These are phyloP conservation scores for Aspergillus puulaauensis DNA, from an alignment of 2,329 filamentous ascomycete genomes.

Conservation along the genomic window DNA sequence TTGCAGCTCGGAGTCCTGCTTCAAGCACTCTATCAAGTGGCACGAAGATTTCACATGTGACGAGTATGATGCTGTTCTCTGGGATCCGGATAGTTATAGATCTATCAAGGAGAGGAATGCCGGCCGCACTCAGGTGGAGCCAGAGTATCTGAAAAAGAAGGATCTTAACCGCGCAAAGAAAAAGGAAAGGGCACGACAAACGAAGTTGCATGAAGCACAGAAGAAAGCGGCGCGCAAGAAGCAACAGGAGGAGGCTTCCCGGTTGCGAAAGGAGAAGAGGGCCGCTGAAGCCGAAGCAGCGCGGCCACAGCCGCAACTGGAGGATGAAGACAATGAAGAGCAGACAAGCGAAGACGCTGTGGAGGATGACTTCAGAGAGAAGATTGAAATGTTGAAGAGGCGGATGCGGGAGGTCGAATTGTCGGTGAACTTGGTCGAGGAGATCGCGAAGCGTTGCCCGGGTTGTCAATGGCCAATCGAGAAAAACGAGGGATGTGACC, in stretches of 20 bases:
- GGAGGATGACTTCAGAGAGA: conserved; percentile 7
- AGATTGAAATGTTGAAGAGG: conserved; percentile 3
- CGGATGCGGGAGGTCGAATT: conserved; percentile 2
- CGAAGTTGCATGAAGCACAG: background rate
- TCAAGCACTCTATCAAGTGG: conserved; percentile 13
- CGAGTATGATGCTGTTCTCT: conserved; percentile 10
- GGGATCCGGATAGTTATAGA: conserved; percentile 11
- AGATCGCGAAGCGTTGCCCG: conserved; percentile 9
- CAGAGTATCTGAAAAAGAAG: background rate
- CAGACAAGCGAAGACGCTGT: background rate
- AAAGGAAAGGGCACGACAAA: background rate
- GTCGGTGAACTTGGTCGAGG: conserved; percentile 1
- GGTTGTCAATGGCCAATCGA: conserved; percentile 13
- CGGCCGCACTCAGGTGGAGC: background rate
- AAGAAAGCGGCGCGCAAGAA: background rate
- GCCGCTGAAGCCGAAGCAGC: background rate
- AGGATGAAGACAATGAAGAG: background rate
- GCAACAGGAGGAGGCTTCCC: conserved; percentile 1
- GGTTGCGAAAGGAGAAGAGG: background rate
- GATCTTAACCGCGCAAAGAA: background rate
- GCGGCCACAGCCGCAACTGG: background rate
- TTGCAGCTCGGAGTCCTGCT: conserved; percentile 5
- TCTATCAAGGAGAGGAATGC: background rate
- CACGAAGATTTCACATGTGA: conserved; percentile 12
- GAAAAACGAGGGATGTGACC: conserved; percentile 12